Conservation (phyloP, 106 monocot genomes). For the Xerophyta viscosa region DNA sequence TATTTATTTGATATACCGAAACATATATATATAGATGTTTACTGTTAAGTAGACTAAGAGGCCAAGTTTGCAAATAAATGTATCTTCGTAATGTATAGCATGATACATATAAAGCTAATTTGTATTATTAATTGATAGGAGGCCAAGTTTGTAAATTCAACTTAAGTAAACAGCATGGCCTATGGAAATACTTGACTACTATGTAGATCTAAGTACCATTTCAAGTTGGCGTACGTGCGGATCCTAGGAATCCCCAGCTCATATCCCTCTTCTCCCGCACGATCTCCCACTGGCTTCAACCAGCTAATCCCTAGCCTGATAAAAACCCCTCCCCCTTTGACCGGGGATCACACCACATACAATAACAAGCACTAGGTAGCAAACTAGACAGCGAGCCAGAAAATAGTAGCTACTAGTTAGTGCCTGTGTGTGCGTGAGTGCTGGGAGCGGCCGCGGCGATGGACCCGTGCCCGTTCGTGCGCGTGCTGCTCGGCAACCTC, state of each 20-base stretch:
- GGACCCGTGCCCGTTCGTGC: constrained; percentile 91
- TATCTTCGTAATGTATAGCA: too few species aligned
- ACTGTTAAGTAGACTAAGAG: too few species aligned
- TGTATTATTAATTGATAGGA: too few species aligned
- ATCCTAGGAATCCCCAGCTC: not conserved
- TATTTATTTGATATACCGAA: too few species aligned
- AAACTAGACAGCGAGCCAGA: not conserved
- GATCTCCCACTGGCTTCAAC: not conserved
- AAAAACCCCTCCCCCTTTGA: not conserved
- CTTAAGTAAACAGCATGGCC: too few species aligned
- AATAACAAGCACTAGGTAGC: not conserved
- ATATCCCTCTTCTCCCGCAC: not conserved
- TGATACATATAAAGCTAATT: too few species aligned
- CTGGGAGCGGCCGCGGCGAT: constrained; percentile 10
- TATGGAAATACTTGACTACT: too few species aligned
- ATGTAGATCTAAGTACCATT: too few species aligned
- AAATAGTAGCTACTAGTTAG: not conserved
- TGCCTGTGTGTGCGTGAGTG: too few species aligned
- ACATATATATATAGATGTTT: too few species aligned
- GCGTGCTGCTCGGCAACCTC: constrained; percentile 79
- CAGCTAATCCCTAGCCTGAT: not conserved
- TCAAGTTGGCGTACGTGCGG: not conserved
- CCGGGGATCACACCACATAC: not conserved
- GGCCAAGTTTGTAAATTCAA: too few species aligned
- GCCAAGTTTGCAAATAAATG: too few species aligned